phyloP scores from a whole-genome alignment of 2,329 filamentous ascomycete genomes.

The Aspergillus ustus region DNA sequence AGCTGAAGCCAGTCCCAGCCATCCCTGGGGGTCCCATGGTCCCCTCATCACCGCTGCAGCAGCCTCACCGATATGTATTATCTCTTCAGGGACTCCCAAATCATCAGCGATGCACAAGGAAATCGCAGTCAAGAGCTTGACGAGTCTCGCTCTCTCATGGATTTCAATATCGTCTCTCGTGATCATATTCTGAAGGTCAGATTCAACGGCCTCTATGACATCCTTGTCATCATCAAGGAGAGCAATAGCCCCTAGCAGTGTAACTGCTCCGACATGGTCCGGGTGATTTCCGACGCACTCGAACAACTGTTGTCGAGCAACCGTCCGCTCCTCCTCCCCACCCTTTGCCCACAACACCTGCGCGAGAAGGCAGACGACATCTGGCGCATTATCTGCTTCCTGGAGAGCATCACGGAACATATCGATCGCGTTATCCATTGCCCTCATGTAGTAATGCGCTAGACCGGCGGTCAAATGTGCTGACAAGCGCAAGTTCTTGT shows the following conservation, averaged over 20 bases:
- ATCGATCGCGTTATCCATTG: conserved; percentile 70
- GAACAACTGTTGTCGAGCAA: conserved; percentile 80
- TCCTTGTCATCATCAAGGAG: conserved; percentile 79
- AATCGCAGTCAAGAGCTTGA: conserved; percentile 76
- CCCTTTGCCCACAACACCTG: conserved; percentile 94
- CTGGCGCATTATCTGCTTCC: conserved; percentile 76
- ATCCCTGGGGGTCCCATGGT: conserved; percentile 78
- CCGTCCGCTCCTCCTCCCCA: conserved; percentile 71
- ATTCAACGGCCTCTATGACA: conserved; percentile 76
- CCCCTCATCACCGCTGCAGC: conserved; percentile 79
- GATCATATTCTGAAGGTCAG: conserved; percentile 75
- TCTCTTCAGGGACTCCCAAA: conserved; percentile 47
- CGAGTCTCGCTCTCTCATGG: conserved; percentile 69
- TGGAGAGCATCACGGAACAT: conserved; percentile 81
- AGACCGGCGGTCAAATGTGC: conserved; percentile 85
- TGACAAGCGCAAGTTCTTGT: conserved; percentile 75
- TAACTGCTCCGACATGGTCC: conserved; percentile 76
- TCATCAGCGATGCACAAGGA: conserved; percentile 60
- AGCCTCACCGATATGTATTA: conserved; percentile 65
- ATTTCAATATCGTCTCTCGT: conserved; percentile 67
- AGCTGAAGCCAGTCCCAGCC: conserved; percentile 72
- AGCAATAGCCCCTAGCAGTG: conserved; percentile 82
- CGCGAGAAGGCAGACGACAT: conserved; percentile 83
- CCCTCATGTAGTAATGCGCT: conserved; percentile 72
- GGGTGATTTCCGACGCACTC: conserved; percentile 75